Evolutionary conservation across 2,329 filamentous ascomycete species (phyloP), one percentile per base, ranked within the genome.

Genomic region (Penicillium sp.): DNA sequence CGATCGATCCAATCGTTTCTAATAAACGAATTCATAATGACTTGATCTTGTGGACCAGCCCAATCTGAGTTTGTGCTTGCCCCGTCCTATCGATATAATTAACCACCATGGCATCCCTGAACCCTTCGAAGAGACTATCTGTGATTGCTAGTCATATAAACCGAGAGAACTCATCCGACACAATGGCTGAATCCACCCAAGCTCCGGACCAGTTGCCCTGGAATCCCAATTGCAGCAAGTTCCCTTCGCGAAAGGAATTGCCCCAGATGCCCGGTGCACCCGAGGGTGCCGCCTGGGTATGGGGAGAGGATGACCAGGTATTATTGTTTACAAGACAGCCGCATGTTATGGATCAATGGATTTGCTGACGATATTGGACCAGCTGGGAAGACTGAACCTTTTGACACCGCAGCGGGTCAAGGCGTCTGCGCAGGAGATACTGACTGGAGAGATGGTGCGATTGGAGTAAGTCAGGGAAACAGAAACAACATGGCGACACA

Each of bases 241-340:
- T 87, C 54, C 84, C 84, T 0, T 78, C 78, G 0, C 75, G 83
- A 14, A 80, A 81, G 55, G 80, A 86, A 53, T 75, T 87, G 4
- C 83, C 83, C 20, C 66, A 72, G 20, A 78, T 86, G 39, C 73
- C 79, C 1, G 81, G 80, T 37, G 83, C 83, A 1, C 85, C 84
- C 0, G 75, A 82, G 17, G 82, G 78, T 31, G 83, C 84, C 17
- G 84, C 84, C 17, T 87, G 85, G 85, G 81, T 86, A 28, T 87
- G 84, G 84, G 84, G 85, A 12, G 76, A 82, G 42, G 76, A 85
- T 67, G 84, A 86, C 64, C 74, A 79, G 63, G 79, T 84, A 63
- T n/a, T 66, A 63, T 28, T 35, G 12, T 34, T 15, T 11, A 28
- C 3, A 12, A 17, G 34, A 2, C 28, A 22, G 39, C 38, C 7